Evolutionary conservation across 345 rosid species (phyloP).

Genomic region (Eucalyptus caleyi): DNA sequence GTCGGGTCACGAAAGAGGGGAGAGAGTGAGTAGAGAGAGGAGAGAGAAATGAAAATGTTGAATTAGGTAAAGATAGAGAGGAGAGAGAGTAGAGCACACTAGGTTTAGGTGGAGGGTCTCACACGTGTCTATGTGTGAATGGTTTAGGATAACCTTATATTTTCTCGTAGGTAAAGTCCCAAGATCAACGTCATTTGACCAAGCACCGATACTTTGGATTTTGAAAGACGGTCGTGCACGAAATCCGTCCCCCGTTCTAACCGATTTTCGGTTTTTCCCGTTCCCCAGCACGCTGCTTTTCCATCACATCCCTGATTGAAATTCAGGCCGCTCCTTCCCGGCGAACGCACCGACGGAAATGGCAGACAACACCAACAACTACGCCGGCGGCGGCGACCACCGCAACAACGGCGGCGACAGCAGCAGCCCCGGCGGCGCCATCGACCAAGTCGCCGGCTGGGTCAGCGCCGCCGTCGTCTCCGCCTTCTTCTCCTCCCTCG

Average conservation of each 20-base stretch:
- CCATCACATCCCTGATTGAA: neutral
- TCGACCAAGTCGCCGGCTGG: constrained; percentile 57
- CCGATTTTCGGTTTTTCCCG: neutral
- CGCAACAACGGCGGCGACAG: neutral
- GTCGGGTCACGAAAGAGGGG: no score
- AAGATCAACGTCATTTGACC: neutral
- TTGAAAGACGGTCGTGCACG: neutral
- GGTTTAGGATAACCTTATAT: neutral
- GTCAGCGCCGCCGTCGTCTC: constrained; percentile 57
- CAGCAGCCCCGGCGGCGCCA: neutral
- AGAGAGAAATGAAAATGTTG: no score
- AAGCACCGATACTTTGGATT: neutral
- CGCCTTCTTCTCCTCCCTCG: constrained; percentile 85
- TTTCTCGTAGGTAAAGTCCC: neutral
- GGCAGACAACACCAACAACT: neutral
- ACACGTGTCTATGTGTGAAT: neutral
- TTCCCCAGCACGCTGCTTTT: neutral
- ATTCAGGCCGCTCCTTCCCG: neutral
- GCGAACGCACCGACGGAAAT: neutral
- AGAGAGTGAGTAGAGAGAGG: no score
- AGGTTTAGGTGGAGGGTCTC: neutral
- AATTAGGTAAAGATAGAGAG: no score
- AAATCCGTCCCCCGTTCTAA: neutral
- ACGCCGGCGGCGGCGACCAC: neutral
- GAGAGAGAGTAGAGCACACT: no score